These are phyloP conservation scores for Isoetes taiwanensis DNA, from an alignment of 75 land plant genomes.

Conservation along the genomic window DNA sequence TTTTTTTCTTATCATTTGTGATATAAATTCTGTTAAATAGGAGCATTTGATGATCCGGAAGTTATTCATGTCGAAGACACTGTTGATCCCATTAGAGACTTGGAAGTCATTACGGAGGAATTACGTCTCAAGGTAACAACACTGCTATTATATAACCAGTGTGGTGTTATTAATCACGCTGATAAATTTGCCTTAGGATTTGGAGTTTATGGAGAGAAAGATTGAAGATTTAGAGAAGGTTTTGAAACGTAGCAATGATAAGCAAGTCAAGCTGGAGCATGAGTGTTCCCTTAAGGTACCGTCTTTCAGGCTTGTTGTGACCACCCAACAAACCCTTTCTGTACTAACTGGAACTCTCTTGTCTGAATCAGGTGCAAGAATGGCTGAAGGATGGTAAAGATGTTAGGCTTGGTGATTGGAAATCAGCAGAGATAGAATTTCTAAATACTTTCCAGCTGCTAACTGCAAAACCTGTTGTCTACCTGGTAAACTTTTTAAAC, in stretches of 20 bases:
- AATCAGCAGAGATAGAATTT: constrained; percentile 88
- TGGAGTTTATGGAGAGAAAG: constrained; percentile 78
- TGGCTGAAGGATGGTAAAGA: constrained; percentile 78
- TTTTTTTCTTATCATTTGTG: too few relatives aligned
- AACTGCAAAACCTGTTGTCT: constrained; percentile 92
- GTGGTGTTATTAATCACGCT: neutral
- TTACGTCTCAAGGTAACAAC: constrained; percentile 69
- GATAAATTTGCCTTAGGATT: constrained; percentile 37
- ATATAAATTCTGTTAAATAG: too few relatives aligned
- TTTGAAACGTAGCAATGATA: constrained; percentile 98
- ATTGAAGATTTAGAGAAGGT: constrained; percentile 90
- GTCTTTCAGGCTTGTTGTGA: neutral
- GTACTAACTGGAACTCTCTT: neutral
- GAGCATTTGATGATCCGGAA: constrained; percentile 99
- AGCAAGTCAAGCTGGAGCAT: constrained; percentile 71
- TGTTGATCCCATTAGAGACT: constrained; percentile 91
- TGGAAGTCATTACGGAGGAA: constrained; percentile 74
- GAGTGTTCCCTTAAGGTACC: constrained; percentile 68
- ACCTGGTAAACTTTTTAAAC: constrained; percentile 46
- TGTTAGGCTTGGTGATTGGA: constrained; percentile 94
- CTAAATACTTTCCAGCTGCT: constrained; percentile 91
- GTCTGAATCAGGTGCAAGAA: constrained; percentile 46
- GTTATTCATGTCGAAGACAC: constrained; percentile 92
- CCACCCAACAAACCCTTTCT: neutral
- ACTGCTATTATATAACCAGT: neutral